phyloP scores from a whole-genome alignment of 768 basidiomycete genomes.

The Podaxis sp. region DNA sequence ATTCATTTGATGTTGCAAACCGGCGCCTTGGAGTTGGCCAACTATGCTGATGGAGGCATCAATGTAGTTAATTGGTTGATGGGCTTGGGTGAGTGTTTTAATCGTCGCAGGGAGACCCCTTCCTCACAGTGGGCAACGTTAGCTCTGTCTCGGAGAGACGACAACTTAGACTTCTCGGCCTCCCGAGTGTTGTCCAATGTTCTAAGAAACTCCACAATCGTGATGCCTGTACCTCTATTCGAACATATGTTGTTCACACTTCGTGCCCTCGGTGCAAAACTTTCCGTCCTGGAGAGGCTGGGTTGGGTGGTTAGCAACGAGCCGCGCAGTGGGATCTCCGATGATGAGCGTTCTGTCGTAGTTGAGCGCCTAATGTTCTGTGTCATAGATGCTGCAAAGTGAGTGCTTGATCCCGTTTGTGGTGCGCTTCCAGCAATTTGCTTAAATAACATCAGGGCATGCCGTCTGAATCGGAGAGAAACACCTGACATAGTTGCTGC shows the following conservation, averaged over 20 bases:
- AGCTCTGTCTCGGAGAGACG: neutral
- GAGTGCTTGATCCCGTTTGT: slow-evolving; percentile 17
- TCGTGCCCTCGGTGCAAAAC: slow-evolving; percentile 40
- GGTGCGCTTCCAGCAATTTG: neutral
- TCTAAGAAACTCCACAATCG: slow-evolving; percentile 1
- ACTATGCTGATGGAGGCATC: slow-evolving; percentile 1
- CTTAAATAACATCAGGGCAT: slow-evolving; percentile 22
- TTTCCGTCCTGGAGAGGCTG: slow-evolving; percentile 26
- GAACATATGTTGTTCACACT: slow-evolving; percentile 32
- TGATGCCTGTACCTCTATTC: slow-evolving; percentile 14
- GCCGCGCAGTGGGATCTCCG: slow-evolving; percentile 11
- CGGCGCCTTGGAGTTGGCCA: slow-evolving; percentile 9
- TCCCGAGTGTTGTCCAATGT: slow-evolving; percentile 12
- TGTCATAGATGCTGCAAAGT: slow-evolving; percentile 43
- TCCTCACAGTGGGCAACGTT: neutral
- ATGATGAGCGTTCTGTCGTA: slow-evolving; percentile 23
- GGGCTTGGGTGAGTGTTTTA: neutral
- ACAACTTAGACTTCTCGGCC: slow-evolving; percentile 8
- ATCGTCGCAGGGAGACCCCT: neutral
- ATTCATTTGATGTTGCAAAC: neutral
- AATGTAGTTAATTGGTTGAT: neutral
- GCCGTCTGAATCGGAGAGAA: slow-evolving; percentile 32
- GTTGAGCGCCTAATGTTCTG: slow-evolving; percentile 39
- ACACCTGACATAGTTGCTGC: slow-evolving; percentile 43
- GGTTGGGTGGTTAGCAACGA: slow-evolving; percentile 23